Evolutionary conservation across 805 yeast genomes (phyloP), one percentile per base, ranked within the genome.

Genomic region (Nadsonia fulvescens): DNA sequence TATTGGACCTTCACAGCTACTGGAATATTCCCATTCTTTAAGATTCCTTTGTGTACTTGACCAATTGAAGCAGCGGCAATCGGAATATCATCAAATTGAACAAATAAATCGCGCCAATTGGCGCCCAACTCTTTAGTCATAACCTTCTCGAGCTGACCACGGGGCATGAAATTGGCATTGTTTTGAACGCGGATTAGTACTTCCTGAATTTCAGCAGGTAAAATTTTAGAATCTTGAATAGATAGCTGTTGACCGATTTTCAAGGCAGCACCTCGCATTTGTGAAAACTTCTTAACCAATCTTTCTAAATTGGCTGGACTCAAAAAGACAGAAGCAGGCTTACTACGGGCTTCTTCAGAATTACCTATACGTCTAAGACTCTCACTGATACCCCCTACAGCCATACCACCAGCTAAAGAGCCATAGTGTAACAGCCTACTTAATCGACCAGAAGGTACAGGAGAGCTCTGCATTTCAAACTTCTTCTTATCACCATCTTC

Each of bases 241-340:
- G 94, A 79, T 49, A 89, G 55, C 75, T 89, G 68, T 52, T 89
- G 98, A n/a, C 98, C 98, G 30, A 89, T 65, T 44, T 89, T 89
- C 44, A 89, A 58, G 3, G 98, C 98, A 2, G 96, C 98, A n/a
- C 98, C 98, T 44, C 98, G 65, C 98, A 89, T 89, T 43, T 78
- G 70, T 27, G 89, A 68, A 39, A 89, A 69, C 47, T 81, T 82
- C 39, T 68, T 70, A 8, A 93, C 92, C 57, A 89, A 67, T 28
- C 91, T 51, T 40, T 86, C 93, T 22, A 89, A 70, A 47, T 86
- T 89, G 10, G 66, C 63, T 5, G 92, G 83, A 3, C 78, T 72
- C 39, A 89, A 56, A 2, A 91, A 56, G 22, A 81, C 45, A 15
- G 61, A 53, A 3, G 75, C 74, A 12, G 58, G 46, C 10, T 24